A percentile compares a stretch with the other conserved stretches of the same genome.
These are phyloP conservation scores for Pestalotiopsis sp. DNA, from an alignment of 2,329 filamentous ascomycete species.

Conservation along the genomic window DNA sequence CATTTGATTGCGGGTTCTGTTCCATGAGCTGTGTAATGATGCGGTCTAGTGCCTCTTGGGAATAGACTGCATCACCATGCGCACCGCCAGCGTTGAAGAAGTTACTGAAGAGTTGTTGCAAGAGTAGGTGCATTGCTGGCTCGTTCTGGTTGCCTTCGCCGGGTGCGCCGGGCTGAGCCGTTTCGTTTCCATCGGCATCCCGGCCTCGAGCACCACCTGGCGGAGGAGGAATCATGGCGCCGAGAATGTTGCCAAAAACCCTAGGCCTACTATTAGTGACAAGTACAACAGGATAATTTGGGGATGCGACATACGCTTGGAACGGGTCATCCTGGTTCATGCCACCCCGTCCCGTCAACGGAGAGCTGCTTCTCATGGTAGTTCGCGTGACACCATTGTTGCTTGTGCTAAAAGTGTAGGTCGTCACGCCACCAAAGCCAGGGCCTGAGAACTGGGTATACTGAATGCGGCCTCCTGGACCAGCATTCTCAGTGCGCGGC, in stretches of 20 bases:
- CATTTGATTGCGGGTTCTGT: constrained; percentile 73
- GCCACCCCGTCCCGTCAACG: constrained; percentile 7
- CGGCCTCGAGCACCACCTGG: constrained; percentile 24
- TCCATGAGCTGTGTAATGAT: constrained; percentile 91
- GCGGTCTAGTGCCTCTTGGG: constrained; percentile 86
- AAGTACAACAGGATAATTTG: constrained; percentile 15
- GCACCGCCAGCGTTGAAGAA: constrained; percentile 55
- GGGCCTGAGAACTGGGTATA: constrained; percentile 37
- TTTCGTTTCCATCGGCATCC: constrained; percentile 14
- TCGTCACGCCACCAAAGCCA: constrained; percentile 42
- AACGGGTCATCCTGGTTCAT: constrained; percentile 39
- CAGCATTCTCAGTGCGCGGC: constrained; percentile 16
- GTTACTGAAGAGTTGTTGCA: constrained; percentile 55
- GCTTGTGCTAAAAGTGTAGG: constrained; percentile 48
- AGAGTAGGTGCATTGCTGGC: constrained; percentile 34
- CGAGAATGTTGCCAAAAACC: constrained; percentile 49
- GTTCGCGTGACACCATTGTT: constrained; percentile 34
- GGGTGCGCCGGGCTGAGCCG: constrained; percentile 20
- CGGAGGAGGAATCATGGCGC: constrained; percentile 38
- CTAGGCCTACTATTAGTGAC: constrained; percentile 41
- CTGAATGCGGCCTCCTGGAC: constrained; percentile 22
- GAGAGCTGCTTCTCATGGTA: constrained; percentile 6
- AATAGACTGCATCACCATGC: constrained; percentile 83
- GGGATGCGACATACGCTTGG: constrained; percentile 45
- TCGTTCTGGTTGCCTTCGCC: constrained; percentile 24